A percentile compares a stretch with the other conserved stretches of the same genome.
Evolutionary conservation across 768 basidiomycete genomes (phyloP).

Genomic region (Postia placenta): DNA sequence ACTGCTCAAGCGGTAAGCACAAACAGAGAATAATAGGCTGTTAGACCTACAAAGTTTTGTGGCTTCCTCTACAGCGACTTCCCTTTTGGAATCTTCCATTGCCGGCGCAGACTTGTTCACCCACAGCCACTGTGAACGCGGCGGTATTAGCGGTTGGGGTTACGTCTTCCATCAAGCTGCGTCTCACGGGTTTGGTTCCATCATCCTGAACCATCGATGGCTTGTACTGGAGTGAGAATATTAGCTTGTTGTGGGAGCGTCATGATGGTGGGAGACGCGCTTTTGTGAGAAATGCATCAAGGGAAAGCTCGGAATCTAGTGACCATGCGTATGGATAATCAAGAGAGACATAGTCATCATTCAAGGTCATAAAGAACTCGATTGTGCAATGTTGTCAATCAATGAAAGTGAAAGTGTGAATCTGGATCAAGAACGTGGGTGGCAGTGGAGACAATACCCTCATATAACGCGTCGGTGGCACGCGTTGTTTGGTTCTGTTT

Average conservation of each 20-base stretch:
- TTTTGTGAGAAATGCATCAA: slow-evolving; percentile 53
- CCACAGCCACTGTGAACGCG: slow-evolving; percentile 59
- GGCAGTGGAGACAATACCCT: neutral
- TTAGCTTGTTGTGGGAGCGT: slow-evolving; percentile 2
- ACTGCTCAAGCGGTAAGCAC: slow-evolving; percentile 32
- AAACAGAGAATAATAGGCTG: neutral
- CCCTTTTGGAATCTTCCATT: slow-evolving; percentile 9
- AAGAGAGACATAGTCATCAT: slow-evolving; percentile 37
- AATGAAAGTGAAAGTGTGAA: neutral
- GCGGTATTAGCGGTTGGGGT: neutral
- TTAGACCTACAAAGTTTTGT: slow-evolving; percentile 31
- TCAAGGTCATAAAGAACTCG: slow-evolving; percentile 5
- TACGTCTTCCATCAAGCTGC: too few species aligned
- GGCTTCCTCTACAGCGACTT: slow-evolving; percentile 41
- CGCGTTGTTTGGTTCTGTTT: slow-evolving; percentile 16
- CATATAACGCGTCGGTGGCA: neutral
- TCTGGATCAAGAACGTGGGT: neutral
- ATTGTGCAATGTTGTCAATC: neutral
- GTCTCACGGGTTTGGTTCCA: slow-evolving; percentile 60
- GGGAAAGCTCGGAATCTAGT: slow-evolving; percentile 30
- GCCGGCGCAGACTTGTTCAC: slow-evolving; percentile 19
- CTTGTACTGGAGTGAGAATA: slow-evolving; percentile 41
- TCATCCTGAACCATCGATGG: slow-evolving; percentile 78
- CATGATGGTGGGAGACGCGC: slow-evolving; percentile 23
- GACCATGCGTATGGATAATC: slow-evolving; percentile 51